Base-by-base conservation (phyloP, 768 basidiomycete genomes). In the Lentinus brumalis region DNA sequence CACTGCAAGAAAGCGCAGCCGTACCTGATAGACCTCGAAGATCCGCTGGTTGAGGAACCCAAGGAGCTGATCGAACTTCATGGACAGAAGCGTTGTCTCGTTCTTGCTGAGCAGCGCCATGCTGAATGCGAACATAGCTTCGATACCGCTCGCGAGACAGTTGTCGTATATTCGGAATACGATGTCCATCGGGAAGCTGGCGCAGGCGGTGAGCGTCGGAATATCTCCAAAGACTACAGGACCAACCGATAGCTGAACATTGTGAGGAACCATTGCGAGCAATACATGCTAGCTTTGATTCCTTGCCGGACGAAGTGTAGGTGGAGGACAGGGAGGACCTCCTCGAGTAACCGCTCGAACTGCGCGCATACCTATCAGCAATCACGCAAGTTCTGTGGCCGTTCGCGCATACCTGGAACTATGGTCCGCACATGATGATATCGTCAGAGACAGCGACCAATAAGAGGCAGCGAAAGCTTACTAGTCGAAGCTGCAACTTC, bases 241-340 rank as follows among this genome's bases (percentile, higher is more conserved):
- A 70, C 83, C 68, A 69, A 89, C 93, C 93, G 86, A 75, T 96
- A 98, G 70, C 93, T 92, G 78, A 98, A 98, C 72, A 99, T 77
- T 0, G 97, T 98, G 71, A 99, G 79, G 75, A 98, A 98, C 97
- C 97, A 99, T 65, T 98, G 97, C 14, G 93, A 94, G 69, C 94
- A 96, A 71, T 91, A 98, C 95, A 99, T 98, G 76, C 91, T 96
- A 49, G 94, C 95, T 73, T 98, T 98, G 70, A 98, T 79, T 32
- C 96, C 96, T 74, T 97, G 92, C 32, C 96, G 86, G 32, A 96
- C 75, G 69, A 99, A 92, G 74, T 98, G 97, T 26, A 96, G 78
- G 69, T 98, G 94, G 6, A 98, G 78, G 5, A 96, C 91, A 5
- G 97, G 97, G 4, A 98, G 77, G 10, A 96, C 70, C 65, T 99